Conservation (phyloP, 1,139 yeast species). For the Candida sanyaensis region DNA sequence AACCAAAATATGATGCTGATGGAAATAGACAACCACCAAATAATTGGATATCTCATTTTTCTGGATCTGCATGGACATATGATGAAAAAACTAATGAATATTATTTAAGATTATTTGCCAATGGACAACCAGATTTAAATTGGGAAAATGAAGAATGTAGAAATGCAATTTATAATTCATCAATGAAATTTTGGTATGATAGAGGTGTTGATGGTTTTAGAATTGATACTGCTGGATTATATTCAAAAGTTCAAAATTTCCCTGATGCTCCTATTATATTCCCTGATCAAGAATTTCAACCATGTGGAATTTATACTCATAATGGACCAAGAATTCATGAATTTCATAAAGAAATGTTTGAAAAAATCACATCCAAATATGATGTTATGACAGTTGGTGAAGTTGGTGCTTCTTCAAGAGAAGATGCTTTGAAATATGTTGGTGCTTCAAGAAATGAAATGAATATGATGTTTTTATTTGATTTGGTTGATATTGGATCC, state of each 20-base stretch:
- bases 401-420: conserved; percentile 45
- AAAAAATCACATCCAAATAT: conserved; percentile 45
- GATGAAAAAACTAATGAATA: conserved; percentile 55
- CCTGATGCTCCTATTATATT: conserved; percentile 51
- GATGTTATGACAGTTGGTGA: conserved; percentile 63
- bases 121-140: conserved; percentile 57
- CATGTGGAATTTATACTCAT: conserved; percentile 28
- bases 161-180: conserved; percentile 50
- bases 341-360: conserved; percentile 55
- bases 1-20: conserved; percentile 44
- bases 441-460: conserved; percentile 52
- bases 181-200: conserved; percentile 55
- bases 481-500: conserved; percentile 47
- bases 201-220: conserved; percentile 62
- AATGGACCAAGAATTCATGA: conserved; percentile 60
- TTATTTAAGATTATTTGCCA: conserved; percentile 54
- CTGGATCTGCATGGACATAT: conserved; percentile 58
- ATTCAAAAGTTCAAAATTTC: conserved; percentile 49
- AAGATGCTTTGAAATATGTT: conserved; percentile 47
- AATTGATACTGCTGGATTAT: conserved; percentile 56
- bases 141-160: conserved; percentile 59
- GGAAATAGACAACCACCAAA: conserved; percentile 57
- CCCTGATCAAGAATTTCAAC: conserved; percentile 44
- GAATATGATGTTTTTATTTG: conserved; percentile 54
- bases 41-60: conserved; percentile 55